Evolutionary conservation across 257 asterid genomes (phyloP).

Genomic region (Solanum ahanhuiri): DNA sequence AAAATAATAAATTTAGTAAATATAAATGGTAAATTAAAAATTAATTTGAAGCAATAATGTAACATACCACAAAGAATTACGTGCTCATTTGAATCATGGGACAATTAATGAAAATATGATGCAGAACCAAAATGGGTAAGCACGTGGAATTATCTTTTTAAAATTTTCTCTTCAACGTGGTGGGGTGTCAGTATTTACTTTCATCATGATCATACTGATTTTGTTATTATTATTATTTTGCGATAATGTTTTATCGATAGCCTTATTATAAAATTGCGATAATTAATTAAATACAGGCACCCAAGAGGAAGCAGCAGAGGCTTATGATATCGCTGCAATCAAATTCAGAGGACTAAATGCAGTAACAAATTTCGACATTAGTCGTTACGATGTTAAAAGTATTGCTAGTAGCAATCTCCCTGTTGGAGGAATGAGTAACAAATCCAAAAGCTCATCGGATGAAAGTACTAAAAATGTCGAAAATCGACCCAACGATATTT

Average conservation of each 20-base stretch:
- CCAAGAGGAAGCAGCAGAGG: slow-evolving; percentile 88
- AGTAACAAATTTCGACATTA: slow-evolving; percentile 71
- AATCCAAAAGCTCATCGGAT: slow-evolving; percentile 33
- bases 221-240: background rate
- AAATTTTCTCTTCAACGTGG: background rate
- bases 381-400: slow-evolving; percentile 64
- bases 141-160: background rate
- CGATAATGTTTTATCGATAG: background rate
- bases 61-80: no score
- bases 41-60: no score
- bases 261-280: background rate
- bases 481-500: slow-evolving; percentile 6
- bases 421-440: slow-evolving; percentile 40
- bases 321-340: slow-evolving; percentile 78
- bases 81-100: background rate
- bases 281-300: slow-evolving; percentile 34
- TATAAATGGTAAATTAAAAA: no score
- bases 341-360: slow-evolving; percentile 78
- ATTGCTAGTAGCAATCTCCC: slow-evolving; percentile 64
- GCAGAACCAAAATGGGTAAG: background rate
- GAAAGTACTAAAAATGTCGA: slow-evolving; percentile 19
- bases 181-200: background rate
- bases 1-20: no score
- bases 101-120: background rate
- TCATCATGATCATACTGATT: background rate